These are phyloP conservation scores for Phoma sp. DNA, from an alignment of 2,329 filamentous ascomycete genomes.

Conservation along the genomic window DNA sequence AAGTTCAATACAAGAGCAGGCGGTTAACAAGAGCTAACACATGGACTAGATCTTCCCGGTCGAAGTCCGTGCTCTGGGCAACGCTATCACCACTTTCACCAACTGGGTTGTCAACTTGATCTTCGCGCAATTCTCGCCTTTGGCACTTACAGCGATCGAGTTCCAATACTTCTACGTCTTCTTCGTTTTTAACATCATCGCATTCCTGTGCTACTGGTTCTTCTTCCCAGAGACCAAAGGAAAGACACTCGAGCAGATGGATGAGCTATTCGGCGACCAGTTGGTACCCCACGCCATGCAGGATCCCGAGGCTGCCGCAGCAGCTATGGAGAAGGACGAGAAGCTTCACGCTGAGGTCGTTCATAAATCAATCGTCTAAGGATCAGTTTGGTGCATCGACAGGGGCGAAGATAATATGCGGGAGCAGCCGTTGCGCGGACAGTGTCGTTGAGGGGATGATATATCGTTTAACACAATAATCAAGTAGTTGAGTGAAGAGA, in stretches of 20 bases:
- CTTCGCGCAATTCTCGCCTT: slow-evolving; percentile 58
- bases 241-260: slow-evolving; percentile 38
- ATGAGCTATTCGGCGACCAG: slow-evolving; percentile 42
- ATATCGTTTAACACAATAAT: no score
- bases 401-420: background rate
- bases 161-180: slow-evolving; percentile 58
- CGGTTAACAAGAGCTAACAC: background rate
- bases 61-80: slow-evolving; percentile 51
- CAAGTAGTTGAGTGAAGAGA: background rate
- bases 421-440: background rate
- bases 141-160: slow-evolving; percentile 38
- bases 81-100: slow-evolving; percentile 53
- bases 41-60: slow-evolving; percentile 51
- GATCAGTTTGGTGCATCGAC: background rate
- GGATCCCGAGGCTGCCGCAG: slow-evolving; percentile 39
- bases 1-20: background rate
- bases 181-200: slow-evolving; percentile 55
- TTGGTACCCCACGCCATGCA: slow-evolving; percentile 46
- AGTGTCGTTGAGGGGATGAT: background rate
- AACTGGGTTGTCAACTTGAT: slow-evolving; percentile 57
- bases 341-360: slow-evolving; percentile 17
- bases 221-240: slow-evolving; percentile 43
- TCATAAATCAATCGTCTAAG: background rate
- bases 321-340: slow-evolving; percentile 35
- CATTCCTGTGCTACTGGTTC: slow-evolving; percentile 34